These are phyloP conservation scores for Elaphomyces granulatus DNA, from an alignment of 495 filamentous ascomycete genomes.

Conservation along the genomic window DNA sequence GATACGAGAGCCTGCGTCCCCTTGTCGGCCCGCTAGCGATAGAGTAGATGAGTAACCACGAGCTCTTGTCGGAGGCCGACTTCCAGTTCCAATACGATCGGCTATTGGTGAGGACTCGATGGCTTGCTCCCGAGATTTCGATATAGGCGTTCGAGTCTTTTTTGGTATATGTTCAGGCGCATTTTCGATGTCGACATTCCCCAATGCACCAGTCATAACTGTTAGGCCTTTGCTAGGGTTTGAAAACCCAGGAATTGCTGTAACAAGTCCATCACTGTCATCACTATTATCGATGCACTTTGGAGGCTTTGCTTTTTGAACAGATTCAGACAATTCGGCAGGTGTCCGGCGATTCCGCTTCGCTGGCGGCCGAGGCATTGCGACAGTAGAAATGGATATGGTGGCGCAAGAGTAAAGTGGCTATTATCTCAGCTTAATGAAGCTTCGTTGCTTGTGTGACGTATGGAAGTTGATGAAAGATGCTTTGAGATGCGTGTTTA, in stretches of 20 bases:
- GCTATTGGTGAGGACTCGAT: conserved; percentile 28
- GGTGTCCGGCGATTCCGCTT: conserved; percentile 23
- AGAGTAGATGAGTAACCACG: conserved; percentile 35
- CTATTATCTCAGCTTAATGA: too few relatives aligned
- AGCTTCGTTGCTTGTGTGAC: too few relatives aligned
- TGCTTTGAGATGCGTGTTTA: too few relatives aligned
- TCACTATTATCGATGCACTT: background rate
- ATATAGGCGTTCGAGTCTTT: conserved; percentile 20
- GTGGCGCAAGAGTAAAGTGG: background rate
- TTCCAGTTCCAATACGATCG: conserved; percentile 23
- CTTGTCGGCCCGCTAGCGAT: conserved; percentile 29
- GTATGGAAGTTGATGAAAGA: too few relatives aligned
- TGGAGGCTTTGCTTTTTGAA: conserved; percentile 2
- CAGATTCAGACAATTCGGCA: conserved; percentile 5
- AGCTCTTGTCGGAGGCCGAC: conserved; percentile 29
- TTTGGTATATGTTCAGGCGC: background rate
- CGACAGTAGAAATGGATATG: background rate
- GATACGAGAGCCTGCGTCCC: conserved; percentile 25
- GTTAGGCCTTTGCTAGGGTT: background rate
- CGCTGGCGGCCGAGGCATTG: conserved; percentile 31
- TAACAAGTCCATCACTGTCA: background rate
- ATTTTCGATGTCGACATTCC: background rate
- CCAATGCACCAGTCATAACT: background rate
- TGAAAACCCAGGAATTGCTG: background rate
- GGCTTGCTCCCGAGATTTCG: conserved; percentile 22